Conservation (phyloP, 2,329 filamentous ascomycete species). For the Epichloe brachyelytri region DNA sequence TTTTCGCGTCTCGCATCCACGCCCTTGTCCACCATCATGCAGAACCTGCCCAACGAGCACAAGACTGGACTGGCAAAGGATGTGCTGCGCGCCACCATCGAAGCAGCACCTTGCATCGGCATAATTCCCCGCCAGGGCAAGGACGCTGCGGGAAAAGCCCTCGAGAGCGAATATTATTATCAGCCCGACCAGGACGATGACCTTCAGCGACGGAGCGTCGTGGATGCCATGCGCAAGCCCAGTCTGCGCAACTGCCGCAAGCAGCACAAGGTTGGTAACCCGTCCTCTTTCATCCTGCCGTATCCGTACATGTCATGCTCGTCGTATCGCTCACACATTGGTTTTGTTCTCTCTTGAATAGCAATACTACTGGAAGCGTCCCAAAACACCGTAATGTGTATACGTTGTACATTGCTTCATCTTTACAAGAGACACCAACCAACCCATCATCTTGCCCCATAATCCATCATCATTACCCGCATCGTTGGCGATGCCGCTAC, state of each 20-base stretch:
- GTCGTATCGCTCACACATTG: neutral
- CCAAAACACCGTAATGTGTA: constrained; percentile 38
- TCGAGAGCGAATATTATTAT: constrained; percentile 98
- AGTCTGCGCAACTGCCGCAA: constrained; percentile 83
- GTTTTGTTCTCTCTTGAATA: constrained; percentile 15
- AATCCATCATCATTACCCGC: neutral
- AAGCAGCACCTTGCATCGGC: constrained; percentile 66
- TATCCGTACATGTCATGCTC: neutral
- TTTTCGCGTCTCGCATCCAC: constrained; percentile 88
- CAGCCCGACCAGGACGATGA: constrained; percentile 78
- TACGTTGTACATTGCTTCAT: neutral
- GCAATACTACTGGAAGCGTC: constrained; percentile 61
- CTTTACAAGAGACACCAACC: neutral
- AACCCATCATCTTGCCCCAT: neutral
- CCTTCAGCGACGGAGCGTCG: constrained; percentile 66
- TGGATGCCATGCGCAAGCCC: constrained; percentile 75
- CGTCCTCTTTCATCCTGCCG: neutral
- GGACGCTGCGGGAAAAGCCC: constrained; percentile 81
- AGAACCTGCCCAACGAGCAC: constrained; percentile 62
- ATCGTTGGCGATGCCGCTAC: neutral
- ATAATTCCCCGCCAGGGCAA: constrained; percentile 86
- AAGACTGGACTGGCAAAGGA: constrained; percentile 45
- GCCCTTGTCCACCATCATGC: constrained; percentile 78
- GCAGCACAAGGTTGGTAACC: constrained; percentile 77
- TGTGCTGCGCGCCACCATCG: constrained; percentile 58